Conservation (phyloP, 2,329 filamentous ascomycete genomes). For the Sporothrix mexicana region DNA sequence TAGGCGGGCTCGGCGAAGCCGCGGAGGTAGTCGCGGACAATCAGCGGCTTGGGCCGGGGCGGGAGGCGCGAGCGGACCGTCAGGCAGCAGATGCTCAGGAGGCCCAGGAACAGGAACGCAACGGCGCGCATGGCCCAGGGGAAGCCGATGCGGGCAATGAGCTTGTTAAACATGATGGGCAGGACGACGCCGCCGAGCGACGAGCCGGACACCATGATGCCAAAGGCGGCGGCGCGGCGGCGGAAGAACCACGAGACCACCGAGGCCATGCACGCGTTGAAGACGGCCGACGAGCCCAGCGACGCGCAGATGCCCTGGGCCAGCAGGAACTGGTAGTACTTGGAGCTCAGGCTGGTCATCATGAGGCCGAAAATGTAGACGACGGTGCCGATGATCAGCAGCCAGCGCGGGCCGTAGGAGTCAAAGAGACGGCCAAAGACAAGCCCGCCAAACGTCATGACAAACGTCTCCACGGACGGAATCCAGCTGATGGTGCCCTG, state of each 20-base stretch:
- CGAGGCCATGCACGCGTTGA: constrained; percentile 46
- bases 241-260: constrained; percentile 56
- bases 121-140: constrained; percentile 49
- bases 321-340: constrained; percentile 52
- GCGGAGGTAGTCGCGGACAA: constrained; percentile 53
- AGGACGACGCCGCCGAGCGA: constrained; percentile 60
- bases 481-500: constrained; percentile 63
- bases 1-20: constrained; percentile 56
- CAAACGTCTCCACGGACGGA: constrained; percentile 56
- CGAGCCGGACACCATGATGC: constrained; percentile 55
- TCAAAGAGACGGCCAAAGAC: constrained; percentile 57
- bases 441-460: constrained; percentile 55
- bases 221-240: constrained; percentile 55
- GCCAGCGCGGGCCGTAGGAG: constrained; percentile 61
- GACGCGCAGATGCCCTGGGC: constrained; percentile 46
- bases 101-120: constrained; percentile 47
- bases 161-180: constrained; percentile 61
- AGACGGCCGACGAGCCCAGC: constrained; percentile 46
- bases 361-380: constrained; percentile 64
- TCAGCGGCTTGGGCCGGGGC: constrained; percentile 48
- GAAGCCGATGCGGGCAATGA: constrained; percentile 54
- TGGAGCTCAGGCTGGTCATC: constrained; percentile 59
- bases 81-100: constrained; percentile 43
- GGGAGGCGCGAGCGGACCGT: constrained; percentile 48
- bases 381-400: constrained; percentile 59